Evolutionary conservation across 1,139 yeast genomes (phyloP).

Genomic region (Hyphopichia burtonii): DNA sequence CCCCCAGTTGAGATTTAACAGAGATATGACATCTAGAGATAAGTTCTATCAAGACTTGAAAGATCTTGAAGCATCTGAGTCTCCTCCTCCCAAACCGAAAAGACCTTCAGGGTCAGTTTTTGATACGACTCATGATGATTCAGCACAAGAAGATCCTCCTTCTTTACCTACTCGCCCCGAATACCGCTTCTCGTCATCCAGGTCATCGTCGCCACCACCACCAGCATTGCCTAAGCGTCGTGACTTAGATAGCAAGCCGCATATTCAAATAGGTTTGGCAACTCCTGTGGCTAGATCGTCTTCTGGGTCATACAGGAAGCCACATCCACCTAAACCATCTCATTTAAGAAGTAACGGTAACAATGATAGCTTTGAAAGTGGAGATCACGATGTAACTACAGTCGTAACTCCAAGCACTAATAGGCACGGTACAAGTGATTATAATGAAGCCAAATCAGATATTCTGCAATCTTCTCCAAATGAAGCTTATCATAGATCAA

Average conservation of each 20-base stretch:
- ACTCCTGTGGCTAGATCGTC: conserved; percentile 17
- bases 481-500: background rate
- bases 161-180: conserved; percentile 1
- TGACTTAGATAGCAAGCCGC: background rate
- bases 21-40: conserved; percentile 6
- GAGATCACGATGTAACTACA: background rate
- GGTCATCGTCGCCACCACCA: conserved; percentile 1
- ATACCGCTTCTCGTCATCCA: background rate
- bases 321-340: conserved; percentile 3
- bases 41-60: conserved; percentile 5
- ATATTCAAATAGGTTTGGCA: conserved; percentile 18
- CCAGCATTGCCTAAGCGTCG: conserved; percentile 2
- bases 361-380: background rate
- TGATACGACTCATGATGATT: background rate
- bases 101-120: conserved; percentile 9
- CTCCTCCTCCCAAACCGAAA: conserved; percentile 11
- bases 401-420: background rate
- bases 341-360: background rate
- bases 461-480: background rate
- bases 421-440: too few species aligned
- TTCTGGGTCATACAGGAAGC: background rate
- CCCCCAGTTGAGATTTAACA: conserved; percentile 22
- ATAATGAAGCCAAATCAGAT: background rate
- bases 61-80: conserved; percentile 6
- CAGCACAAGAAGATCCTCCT: conserved; percentile 1